Conservation (phyloP, 257 asterid genomes). For the Agastache rugosa region DNA sequence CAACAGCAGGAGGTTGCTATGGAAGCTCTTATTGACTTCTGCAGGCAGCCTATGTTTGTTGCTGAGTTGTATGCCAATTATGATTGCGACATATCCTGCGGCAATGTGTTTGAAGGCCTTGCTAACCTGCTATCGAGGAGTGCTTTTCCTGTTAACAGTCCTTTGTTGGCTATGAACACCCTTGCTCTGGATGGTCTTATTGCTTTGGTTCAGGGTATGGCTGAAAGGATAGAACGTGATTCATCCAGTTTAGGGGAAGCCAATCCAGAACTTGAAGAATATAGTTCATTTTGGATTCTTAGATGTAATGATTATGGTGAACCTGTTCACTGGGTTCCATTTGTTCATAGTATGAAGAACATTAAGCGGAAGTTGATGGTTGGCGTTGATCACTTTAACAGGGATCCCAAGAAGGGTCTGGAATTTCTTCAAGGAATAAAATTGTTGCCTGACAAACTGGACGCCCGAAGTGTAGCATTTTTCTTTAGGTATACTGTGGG, state of each 20-base stretch:
- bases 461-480: constrained; percentile 75
- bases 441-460: constrained; percentile 76
- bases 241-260: constrained; percentile 50
- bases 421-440: constrained; percentile 74
- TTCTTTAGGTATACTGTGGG: constrained; percentile 82
- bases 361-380: constrained; percentile 75
- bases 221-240: constrained; percentile 72
- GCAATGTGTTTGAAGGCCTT: constrained; percentile 82
- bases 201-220: constrained; percentile 85
- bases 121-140: constrained; percentile 83
- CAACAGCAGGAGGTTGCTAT: constrained; percentile 97
- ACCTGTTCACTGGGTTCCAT: constrained; percentile 83
- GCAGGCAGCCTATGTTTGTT: constrained; percentile 86
- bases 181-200: constrained; percentile 94
- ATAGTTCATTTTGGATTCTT: constrained; percentile 74
- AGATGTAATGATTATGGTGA: constrained; percentile 66
- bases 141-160: constrained; percentile 91
- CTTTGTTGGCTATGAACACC: constrained; percentile 79
- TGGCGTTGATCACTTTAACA: constrained; percentile 90
- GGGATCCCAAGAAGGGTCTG: constrained; percentile 84
- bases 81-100: constrained; percentile 88
- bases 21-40: constrained; percentile 93
- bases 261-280: constrained; percentile 53
- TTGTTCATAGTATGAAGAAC: constrained; percentile 69
- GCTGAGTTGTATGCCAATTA: constrained; percentile 88